These are phyloP conservation scores for Colletotrichum cuscutae DNA, from an alignment of 2,329 filamentous ascomycete species.

Conservation along the genomic window DNA sequence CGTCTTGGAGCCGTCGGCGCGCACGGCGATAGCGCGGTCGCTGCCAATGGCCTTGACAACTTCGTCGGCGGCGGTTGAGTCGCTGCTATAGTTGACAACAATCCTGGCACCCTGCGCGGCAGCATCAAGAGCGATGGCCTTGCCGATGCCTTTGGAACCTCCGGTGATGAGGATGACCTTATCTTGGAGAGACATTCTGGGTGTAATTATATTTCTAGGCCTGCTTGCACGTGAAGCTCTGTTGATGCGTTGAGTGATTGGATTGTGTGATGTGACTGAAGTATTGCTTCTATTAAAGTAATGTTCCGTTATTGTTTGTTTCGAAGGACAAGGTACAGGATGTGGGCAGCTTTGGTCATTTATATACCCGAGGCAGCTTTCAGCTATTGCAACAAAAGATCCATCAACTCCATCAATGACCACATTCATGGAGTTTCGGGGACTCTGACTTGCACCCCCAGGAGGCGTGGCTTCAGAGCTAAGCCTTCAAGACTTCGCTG, in stretches of 20 bases:
- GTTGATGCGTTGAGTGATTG: not conserved
- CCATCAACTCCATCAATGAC: not conserved
- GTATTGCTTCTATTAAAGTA: not conserved
- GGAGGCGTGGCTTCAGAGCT: not conserved
- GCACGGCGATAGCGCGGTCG: slow-evolving; percentile 61
- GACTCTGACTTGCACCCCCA: not conserved
- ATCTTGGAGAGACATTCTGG: slow-evolving; percentile 46
- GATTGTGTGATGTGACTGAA: too few species aligned
- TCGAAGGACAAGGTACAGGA: too few species aligned
- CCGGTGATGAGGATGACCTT: slow-evolving; percentile 64
- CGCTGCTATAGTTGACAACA: slow-evolving; percentile 65
- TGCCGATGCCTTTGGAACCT: slow-evolving; percentile 68
- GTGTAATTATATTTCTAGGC: not conserved
- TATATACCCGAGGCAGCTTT: not conserved
- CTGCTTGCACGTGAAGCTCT: not conserved
- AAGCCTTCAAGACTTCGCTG: not conserved
- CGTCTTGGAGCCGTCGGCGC: slow-evolving; percentile 63
- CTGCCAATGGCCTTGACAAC: slow-evolving; percentile 60
- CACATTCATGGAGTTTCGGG: not conserved
- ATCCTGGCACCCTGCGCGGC: slow-evolving; percentile 66
- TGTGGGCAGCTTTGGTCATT: not conserved
- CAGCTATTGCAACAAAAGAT: too few species aligned
- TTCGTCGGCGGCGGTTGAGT: slow-evolving; percentile 56
- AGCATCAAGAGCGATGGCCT: slow-evolving; percentile 66
- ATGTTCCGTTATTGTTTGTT: too few species aligned